A percentile compares a stretch with the other conserved stretches of the same genome.
phyloP scores from a whole-genome alignment of 805 yeast genomes.

The Pichia occidentalis region DNA sequence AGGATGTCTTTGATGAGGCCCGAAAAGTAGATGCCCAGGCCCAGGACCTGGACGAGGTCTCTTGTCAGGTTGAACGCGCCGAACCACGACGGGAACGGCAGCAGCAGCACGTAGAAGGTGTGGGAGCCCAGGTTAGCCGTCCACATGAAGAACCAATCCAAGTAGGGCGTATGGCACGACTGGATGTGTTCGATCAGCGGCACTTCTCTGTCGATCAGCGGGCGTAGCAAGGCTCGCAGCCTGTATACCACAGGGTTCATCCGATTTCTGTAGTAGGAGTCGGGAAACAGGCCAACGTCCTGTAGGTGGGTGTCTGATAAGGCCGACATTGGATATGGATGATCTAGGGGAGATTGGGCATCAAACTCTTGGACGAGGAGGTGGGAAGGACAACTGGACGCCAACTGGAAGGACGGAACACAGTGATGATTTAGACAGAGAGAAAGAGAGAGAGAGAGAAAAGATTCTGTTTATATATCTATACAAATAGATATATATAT shows the following conservation, averaged over 20 bases:
- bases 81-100: constrained; percentile 82
- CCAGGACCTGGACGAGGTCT: constrained; percentile 52
- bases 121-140: constrained; percentile 89
- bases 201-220: constrained; percentile 60
- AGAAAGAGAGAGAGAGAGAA: too few relatives aligned
- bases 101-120: constrained; percentile 83
- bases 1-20: constrained; percentile 78
- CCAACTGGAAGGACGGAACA: too few relatives aligned
- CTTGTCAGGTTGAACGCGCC: constrained; percentile 54
- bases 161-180: constrained; percentile 36
- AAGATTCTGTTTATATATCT: too few relatives aligned
- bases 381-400: too few relatives aligned
- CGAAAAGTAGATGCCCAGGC: constrained; percentile 63
- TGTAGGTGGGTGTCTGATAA: constrained; percentile 21
- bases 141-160: constrained; percentile 77
- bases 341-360: background rate
- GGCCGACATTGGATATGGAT: background rate
- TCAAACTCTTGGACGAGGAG: background rate
- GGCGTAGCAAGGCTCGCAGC: constrained; percentile 48
- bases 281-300: constrained; percentile 74
- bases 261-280: constrained; percentile 54
- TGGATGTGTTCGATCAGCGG: constrained; percentile 54
- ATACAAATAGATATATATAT: too few relatives aligned
- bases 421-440: too few relatives aligned
- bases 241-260: constrained; percentile 51